Evolutionary conservation across 257 asterid species (phyloP), one percentile per base, ranked within the genome.

Genomic region (Primulina huaijiensis): DNA sequence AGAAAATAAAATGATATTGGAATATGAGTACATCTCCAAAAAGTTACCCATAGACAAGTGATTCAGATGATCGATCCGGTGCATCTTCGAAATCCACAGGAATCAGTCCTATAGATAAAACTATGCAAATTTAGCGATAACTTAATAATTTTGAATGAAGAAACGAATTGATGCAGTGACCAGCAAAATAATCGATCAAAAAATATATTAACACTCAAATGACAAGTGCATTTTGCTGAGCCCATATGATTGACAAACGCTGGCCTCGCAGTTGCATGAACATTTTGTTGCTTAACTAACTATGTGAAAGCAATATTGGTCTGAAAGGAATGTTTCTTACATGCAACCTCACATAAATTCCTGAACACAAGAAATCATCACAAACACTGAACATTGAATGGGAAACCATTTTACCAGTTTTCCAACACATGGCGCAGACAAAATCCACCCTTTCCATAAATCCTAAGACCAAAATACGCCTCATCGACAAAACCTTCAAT

Each of bases 31-130:
- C 19, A 43, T 43, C 12, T 25, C 62, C 53, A 33, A 62, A 58
- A 63, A 80, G 89, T 82, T 80, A 94, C 97, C 87, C 97, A 75
- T 82, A 83, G 57, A 89, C 79, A 74, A 71, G 75, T 23, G 86
- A 69, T 66, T 88, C 87, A 17, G 83, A 83, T 29, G 89, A 83
- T 53, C 81, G 57, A 76, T 84, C 92, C 3, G 90, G 68, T 40
- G 69, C 79, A 70, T 84, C 96, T 72, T 89, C 99, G 67, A 89
- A 81, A 64, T 84, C 91, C 66, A 85, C 77, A 16, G 79, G 75
- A 70, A 89, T 85, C 69, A 91, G 72, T 72, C 96, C 99, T 91
- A 71, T 52, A 78, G 33, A 58, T 55, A 53, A 63, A 74, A 73
- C 65, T 23, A 58, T 34, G 35, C 25, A 20, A 69, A 59, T 37